Evolutionary conservation across 805 yeast genomes (phyloP).

Genomic region (Kodamaea kaohsiungensis): DNA sequence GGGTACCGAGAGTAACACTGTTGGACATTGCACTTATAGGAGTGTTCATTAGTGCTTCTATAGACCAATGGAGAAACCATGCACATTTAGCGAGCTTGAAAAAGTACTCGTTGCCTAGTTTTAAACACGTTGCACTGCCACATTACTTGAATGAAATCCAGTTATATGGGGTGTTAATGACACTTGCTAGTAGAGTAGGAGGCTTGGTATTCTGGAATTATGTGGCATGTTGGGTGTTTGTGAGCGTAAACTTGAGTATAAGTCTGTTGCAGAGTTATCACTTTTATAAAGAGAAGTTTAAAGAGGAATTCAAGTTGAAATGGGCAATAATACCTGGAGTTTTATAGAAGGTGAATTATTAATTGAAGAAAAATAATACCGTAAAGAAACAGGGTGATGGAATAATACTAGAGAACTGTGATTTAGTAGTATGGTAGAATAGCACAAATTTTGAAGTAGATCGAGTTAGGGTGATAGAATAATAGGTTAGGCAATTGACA

Average conservation of each 20-base stretch:
- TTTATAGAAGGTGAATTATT: slow-evolving; percentile 15
- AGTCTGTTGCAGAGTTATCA: slow-evolving; percentile 55
- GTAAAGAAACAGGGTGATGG: too few relatives aligned
- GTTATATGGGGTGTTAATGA: slow-evolving; percentile 47
- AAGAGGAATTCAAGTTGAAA: slow-evolving; percentile 24
- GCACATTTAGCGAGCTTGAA: slow-evolving; percentile 45
- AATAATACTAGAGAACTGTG: too few relatives aligned
- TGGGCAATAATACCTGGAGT: slow-evolving; percentile 43
- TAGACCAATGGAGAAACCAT: slow-evolving; percentile 59
- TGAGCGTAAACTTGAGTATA: slow-evolving; percentile 49
- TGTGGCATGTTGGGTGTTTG: slow-evolving; percentile 30
- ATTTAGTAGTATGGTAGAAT: too few relatives aligned
- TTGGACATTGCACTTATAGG: slow-evolving; percentile 28
- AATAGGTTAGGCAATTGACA: too few relatives aligned
- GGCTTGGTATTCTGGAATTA: slow-evolving; percentile 20
- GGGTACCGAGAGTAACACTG: slow-evolving; percentile 5
- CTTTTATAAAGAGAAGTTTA: slow-evolving; percentile 42
- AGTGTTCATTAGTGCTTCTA: slow-evolving; percentile 45
- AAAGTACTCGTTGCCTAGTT: slow-evolving; percentile 59
- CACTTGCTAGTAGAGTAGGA: slow-evolving; percentile 4
- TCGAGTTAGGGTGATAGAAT: too few relatives aligned
- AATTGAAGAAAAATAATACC: too few relatives aligned
- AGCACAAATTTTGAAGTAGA: too few relatives aligned
- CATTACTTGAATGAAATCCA: slow-evolving; percentile 70
- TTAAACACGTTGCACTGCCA: slow-evolving; percentile 52